A percentile compares a stretch with the other conserved stretches of the same genome.
Evolutionary conservation across 768 basidiomycete species (phyloP).

Genomic region (Lepiota brunneoincarnata): DNA sequence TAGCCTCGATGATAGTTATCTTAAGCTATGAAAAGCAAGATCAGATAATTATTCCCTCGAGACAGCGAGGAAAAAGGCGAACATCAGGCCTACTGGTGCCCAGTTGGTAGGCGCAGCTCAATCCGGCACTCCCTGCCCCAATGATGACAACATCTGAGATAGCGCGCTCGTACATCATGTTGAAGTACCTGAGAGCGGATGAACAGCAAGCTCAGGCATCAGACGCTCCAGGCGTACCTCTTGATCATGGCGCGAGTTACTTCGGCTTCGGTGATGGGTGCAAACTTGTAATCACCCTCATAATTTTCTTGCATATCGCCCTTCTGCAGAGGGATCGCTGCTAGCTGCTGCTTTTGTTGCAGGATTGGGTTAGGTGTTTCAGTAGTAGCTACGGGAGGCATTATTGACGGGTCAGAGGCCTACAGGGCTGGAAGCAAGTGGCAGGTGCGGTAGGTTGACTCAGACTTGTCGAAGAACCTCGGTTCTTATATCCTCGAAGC

Average conservation of each 20-base stretch:
- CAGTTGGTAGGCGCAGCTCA: slow-evolving; percentile 74
- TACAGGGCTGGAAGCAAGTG: background rate
- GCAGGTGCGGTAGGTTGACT: background rate
- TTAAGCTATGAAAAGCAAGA: slow-evolving; percentile 34
- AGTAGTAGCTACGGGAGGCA: slow-evolving; percentile 26
- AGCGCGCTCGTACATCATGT: slow-evolving; percentile 69
- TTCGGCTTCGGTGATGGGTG: slow-evolving; percentile 73
- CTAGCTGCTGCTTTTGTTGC: background rate
- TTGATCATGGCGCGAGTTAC: slow-evolving; percentile 78
- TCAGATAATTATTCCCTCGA: background rate
- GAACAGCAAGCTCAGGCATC: background rate
- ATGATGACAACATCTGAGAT: slow-evolving; percentile 77
- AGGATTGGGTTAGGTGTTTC: slow-evolving; percentile 6
- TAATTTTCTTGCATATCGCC: slow-evolving; percentile 51
- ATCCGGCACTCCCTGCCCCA: slow-evolving; percentile 67
- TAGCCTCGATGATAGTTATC: slow-evolving; percentile 64
- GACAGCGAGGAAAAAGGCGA: slow-evolving; percentile 13
- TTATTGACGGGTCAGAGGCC: background rate
- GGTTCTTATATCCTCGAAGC: background rate
- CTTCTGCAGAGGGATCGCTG: slow-evolving; percentile 19
- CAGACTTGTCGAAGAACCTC: background rate
- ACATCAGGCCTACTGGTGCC: slow-evolving; percentile 67
- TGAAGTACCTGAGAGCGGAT: slow-evolving; percentile 54
- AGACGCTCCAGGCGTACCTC: slow-evolving; percentile 35
- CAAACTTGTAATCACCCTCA: slow-evolving; percentile 63